phyloP scores from a whole-genome alignment of 1,139 yeast species.

The Barnettozyma hawaiiensis region DNA sequence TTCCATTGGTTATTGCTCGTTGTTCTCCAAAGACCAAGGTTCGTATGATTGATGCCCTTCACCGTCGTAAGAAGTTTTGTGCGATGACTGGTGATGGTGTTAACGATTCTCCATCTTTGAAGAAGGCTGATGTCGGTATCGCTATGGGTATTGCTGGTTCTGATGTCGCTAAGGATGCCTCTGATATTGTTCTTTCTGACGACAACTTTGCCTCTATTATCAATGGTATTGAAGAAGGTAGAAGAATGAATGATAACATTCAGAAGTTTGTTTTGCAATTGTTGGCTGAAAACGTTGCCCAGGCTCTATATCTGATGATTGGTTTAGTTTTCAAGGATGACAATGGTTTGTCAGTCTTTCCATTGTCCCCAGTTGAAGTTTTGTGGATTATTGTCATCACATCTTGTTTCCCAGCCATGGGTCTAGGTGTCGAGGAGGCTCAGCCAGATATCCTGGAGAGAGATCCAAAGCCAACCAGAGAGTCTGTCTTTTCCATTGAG shows the following conservation, averaged over 20 bases:
- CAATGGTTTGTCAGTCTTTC: constrained; percentile 61
- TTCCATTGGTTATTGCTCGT: constrained; percentile 77
- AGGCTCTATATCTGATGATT: constrained; percentile 63
- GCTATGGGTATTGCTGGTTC: constrained; percentile 85
- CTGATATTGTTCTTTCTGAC: constrained; percentile 69
- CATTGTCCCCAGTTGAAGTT: constrained; percentile 74
- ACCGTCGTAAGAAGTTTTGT: constrained; percentile 61
- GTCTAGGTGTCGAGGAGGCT: constrained; percentile 71
- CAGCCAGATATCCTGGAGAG: constrained; percentile 58
- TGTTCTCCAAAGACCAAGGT: constrained; percentile 86
- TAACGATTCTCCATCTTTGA: constrained; percentile 77
- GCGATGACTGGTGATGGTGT: constrained; percentile 93
- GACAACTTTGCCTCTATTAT: constrained; percentile 75
- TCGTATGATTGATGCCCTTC: constrained; percentile 77
- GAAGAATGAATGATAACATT: constrained; percentile 76
- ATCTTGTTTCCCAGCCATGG: constrained; percentile 83
- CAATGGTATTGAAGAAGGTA: constrained; percentile 76
- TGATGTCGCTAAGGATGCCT: constrained; percentile 77
- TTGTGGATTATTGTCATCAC: constrained; percentile 77
- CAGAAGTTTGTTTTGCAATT: constrained; percentile 79
- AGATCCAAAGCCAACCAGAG: constrained; percentile 56
- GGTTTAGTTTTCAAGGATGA: constrained; percentile 67
- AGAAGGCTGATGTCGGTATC: constrained; percentile 78
- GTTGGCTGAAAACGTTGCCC: constrained; percentile 74
- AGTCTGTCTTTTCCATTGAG: constrained; percentile 63